Percentiles rank a stretch among this genome's conserved stretches.
phyloP scores from a whole-genome alignment of 805 yeast genomes.

The Pichia exigua region DNA sequence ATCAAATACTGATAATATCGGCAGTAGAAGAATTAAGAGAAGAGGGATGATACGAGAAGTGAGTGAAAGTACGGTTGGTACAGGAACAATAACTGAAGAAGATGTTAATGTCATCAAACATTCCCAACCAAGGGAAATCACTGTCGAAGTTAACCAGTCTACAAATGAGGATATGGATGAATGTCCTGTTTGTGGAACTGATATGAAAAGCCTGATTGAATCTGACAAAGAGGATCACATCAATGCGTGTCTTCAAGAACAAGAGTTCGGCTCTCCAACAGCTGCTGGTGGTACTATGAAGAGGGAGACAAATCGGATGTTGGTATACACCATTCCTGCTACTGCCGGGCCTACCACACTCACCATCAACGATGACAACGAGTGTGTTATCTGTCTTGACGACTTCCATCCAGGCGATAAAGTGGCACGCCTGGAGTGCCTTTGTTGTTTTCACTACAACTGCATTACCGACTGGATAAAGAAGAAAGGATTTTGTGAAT shows the following conservation, averaged over 20 bases:
- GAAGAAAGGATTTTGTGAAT: conserved; percentile 74
- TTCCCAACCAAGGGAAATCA: conserved; percentile 12
- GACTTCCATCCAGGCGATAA: conserved; percentile 79
- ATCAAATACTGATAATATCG: neutral
- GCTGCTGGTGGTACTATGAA: conserved; percentile 15
- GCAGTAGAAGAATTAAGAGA: neutral
- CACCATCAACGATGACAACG: conserved; percentile 40
- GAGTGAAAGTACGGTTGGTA: neutral
- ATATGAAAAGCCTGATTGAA: conserved; percentile 15
- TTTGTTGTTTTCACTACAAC: conserved; percentile 86
- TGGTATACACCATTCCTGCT: conserved; percentile 57
- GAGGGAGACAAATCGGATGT: conserved; percentile 68
- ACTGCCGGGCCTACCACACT: conserved; percentile 24
- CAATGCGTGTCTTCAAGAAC: conserved; percentile 51
- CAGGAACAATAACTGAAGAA: neutral
- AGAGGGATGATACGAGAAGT: neutral
- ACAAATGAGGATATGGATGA: conserved; percentile 25
- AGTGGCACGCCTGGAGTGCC: conserved; percentile 87
- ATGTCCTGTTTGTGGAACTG: conserved; percentile 38
- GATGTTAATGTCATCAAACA: conserved; percentile 2
- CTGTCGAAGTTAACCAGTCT: conserved; percentile 3
- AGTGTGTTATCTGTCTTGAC: conserved; percentile 92
- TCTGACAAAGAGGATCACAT: conserved; percentile 57
- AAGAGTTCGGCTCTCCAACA: conserved; percentile 55
- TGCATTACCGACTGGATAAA: conserved; percentile 92